These are phyloP conservation scores for Pyricularia grisea DNA, from an alignment of 2,329 filamentous ascomycete genomes.

Conservation along the genomic window DNA sequence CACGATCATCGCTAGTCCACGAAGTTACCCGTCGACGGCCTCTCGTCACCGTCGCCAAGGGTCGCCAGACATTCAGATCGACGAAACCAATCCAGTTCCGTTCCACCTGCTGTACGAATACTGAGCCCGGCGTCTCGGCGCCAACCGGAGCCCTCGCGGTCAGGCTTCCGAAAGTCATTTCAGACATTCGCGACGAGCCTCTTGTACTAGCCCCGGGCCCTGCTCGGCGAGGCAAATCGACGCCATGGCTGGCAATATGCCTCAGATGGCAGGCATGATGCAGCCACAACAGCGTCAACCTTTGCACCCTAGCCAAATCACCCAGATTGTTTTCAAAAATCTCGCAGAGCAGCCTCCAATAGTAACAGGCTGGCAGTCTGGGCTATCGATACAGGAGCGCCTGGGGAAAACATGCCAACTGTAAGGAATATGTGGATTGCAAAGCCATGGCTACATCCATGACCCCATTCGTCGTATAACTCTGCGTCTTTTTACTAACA, in stretches of 20 bases:
- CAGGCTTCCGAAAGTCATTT: background rate
- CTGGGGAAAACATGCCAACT: conserved; percentile 31
- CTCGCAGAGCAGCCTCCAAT: conserved; percentile 16
- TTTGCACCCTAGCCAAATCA: conserved; percentile 40
- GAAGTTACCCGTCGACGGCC: background rate
- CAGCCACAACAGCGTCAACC: conserved; percentile 33
- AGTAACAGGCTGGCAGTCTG: conserved; percentile 29
- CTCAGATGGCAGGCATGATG: conserved; percentile 36
- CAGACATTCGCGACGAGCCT: background rate
- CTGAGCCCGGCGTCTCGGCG: background rate
- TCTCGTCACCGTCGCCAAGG: background rate
- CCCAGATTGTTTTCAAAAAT: conserved; percentile 23
- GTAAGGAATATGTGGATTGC: conserved; percentile 20
- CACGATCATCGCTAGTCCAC: background rate
- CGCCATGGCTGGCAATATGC: conserved; percentile 53
- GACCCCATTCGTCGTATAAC: background rate
- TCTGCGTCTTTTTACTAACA: background rate
- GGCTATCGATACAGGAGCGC: conserved; percentile 27
- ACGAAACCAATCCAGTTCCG: background rate
- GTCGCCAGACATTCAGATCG: background rate
- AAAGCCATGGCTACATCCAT: background rate
- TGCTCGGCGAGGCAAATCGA: conserved; percentile 15
- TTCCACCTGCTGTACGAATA: background rate
- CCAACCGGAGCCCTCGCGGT: background rate
- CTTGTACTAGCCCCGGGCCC: background rate